Conservation (phyloP, 2,329 filamentous ascomycete species). For the Fusarium neocosmosporiellum region DNA sequence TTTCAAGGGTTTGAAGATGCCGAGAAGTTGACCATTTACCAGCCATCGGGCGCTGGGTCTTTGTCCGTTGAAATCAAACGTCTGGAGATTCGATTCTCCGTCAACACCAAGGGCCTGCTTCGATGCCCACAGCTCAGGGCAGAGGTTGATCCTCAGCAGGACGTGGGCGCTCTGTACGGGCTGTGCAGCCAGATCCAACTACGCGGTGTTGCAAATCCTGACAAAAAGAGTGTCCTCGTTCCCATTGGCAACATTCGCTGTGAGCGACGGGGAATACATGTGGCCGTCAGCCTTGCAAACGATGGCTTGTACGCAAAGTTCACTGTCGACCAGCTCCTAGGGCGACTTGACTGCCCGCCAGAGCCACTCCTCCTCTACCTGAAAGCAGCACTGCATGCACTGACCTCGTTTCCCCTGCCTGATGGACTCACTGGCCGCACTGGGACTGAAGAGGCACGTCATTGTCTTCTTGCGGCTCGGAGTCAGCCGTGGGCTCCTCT, state of each 20-base stretch:
- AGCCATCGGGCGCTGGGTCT: constrained; percentile 45
- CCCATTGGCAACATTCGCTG: constrained; percentile 56
- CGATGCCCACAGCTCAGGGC: constrained; percentile 60
- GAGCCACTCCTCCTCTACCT: constrained; percentile 66
- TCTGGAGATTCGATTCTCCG: constrained; percentile 64
- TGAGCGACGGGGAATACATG: constrained; percentile 53
- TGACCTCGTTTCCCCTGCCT: constrained; percentile 67
- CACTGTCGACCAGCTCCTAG: constrained; percentile 64
- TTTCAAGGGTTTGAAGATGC: constrained; percentile 56
- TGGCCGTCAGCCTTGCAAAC: constrained; percentile 48
- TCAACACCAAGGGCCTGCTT: constrained; percentile 57
- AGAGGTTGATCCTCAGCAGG: constrained; percentile 67
- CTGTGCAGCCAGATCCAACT: constrained; percentile 16
- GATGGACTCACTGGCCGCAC: constrained; percentile 69
- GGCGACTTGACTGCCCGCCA: constrained; percentile 65
- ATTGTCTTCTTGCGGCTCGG: constrained; percentile 59
- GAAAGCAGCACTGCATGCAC: constrained; percentile 69
- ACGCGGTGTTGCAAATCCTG: constrained; percentile 50
- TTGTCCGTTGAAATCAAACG: constrained; percentile 63
- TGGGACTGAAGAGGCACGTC: constrained; percentile 69
- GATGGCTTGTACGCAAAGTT: constrained; percentile 59
- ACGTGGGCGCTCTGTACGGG: constrained; percentile 58
- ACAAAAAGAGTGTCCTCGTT: constrained; percentile 63
- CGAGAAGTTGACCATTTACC: constrained; percentile 43
- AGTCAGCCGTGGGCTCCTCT: constrained; percentile 62